Base-by-base conservation (phyloP, 1,139 yeast species). In the Groenewaldozyma auringiensis region DNA sequence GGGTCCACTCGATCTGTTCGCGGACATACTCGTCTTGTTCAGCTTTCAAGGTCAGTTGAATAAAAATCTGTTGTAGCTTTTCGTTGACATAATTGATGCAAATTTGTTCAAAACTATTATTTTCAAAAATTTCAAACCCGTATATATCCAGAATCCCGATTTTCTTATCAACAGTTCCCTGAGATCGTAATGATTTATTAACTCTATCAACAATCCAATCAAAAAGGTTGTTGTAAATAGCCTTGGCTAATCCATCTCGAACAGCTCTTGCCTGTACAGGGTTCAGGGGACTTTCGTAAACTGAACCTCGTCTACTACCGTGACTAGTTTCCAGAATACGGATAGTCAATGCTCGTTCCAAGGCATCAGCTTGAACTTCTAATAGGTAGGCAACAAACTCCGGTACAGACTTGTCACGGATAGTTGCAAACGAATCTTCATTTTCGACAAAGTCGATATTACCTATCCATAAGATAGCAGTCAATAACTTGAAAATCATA, bases 171-270 rank as follows among this genome's bases (percentile, higher is more conserved):
- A 71, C 69, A 18, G 71, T 70, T 17, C 70, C 67, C 40, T 72
- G 66, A 8, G 76, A 68, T 39, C 72, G 71, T 54, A 83, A 69
- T 0, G 96, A 85, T 43, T 72, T 67, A 63, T 94, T 94, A 41
- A 94, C 95, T 62, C 98, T 79, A 47, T 75, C 87, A n/a, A 94
- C 97, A 58, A 94, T 88, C 97, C 98, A 89, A 50, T 94, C 97
- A 60, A 94, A 94, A 48, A 94, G 69, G 58, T 89, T 89, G 63
- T 81, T 87, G 69, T 94, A 94, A 42, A 94, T 76, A 2, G 95
- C 97, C 66, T 89, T 94, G 2, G 98, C 96, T 47, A 94, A 72
- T 1, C 96, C 96, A 65, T 94, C 97, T 55, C 94, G 78, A 9
- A 88, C 96, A 1, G 98, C 94, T 3, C 82, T 79, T 0, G 98